Base-by-base conservation (phyloP, 2,329 filamentous ascomycete species). In the Mariannaea sp. region DNA sequence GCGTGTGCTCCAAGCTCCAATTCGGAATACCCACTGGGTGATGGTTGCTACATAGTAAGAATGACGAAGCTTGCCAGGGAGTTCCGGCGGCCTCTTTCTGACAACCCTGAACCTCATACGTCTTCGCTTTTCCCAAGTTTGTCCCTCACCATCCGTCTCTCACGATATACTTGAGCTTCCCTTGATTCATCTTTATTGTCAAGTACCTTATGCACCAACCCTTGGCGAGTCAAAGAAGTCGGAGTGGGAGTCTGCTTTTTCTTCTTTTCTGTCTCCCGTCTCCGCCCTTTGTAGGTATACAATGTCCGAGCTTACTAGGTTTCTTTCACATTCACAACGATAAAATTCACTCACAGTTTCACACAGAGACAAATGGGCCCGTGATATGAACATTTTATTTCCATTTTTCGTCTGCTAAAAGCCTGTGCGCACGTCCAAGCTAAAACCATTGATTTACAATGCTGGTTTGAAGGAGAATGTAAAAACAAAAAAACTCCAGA, bases 391-490 rank as follows among this genome's bases (percentile, higher is more conserved):
- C 24, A 14, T 53, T 40, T 29, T 13, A 36, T 33, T 35, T 44
- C 41, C 27, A 39, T 53, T 38, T 53, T 38, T 39, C 17, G 32
- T 35, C 22, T 24, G 22, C 16, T 41, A 27, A 9, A 27, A 43
- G 17, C 22, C 33, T 39, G 19, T 33, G 14, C 44, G 45, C 40
- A 36, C 24, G 20, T 44, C 50, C 29, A 44, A 4, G 38, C 40
- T 40, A 44, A 39, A 35, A 22, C 40, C 40, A n/a, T 39, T 49
- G 39, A 49, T 49, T 45, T 54, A 49, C 51, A 49, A 17, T 44
- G 51, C 51, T 20, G 8, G 19, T n/a, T n/a, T n/a, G n/a, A n/a
- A n/a, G n/a, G n/a, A n/a, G n/a, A n/a, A 45, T 38, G 22, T 32
- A 41, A 38, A 22, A 38, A 30, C 19, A 54, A 44, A 8, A 30